Percentiles rank a stretch among this genome's conserved stretches.
phyloP scores from a whole-genome alignment of 139 green algal genomes.

The Auxenochlorella pyrenoidosa region DNA sequence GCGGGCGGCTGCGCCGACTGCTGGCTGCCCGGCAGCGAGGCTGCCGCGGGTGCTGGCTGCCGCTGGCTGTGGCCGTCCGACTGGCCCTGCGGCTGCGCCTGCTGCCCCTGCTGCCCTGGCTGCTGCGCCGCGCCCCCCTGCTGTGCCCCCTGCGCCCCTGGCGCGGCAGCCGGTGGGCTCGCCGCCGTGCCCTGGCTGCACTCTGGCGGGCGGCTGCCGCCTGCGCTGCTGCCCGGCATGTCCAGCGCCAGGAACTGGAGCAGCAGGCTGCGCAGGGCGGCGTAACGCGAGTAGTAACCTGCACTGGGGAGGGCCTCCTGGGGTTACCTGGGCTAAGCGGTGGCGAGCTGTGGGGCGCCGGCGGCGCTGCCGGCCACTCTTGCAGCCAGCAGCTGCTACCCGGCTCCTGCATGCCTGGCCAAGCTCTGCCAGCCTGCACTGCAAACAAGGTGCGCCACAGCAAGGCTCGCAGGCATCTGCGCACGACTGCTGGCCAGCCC shows the following conservation, averaged over 20 bases:
- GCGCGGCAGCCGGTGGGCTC: not conserved
- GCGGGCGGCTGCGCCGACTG: not conserved
- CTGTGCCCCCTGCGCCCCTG: too few species aligned
- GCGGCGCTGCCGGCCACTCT: too few species aligned
- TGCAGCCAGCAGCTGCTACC: too few species aligned
- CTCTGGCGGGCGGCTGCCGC: not conserved
- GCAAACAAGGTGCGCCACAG: too few species aligned
- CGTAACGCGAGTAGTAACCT: conserved; percentile 86
- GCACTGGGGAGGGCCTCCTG: not conserved
- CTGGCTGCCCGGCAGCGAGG: not conserved
- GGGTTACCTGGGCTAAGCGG: too few species aligned
- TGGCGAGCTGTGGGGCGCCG: too few species aligned
- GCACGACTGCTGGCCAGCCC: too few species aligned
- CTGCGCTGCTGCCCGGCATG: not conserved
- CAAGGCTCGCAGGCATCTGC: too few species aligned
- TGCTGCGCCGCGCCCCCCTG: too few species aligned
- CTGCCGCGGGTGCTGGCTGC: not conserved
- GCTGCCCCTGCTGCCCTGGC: not conserved
- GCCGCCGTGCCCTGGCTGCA: not conserved
- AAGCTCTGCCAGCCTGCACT: too few species aligned
- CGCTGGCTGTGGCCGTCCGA: not conserved
- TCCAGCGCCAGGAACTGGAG: conserved; percentile 63
- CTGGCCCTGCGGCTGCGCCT: not conserved
- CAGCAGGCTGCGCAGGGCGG: conserved; percentile 69
- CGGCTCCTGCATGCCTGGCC: too few species aligned